Percentiles rank a stretch among this genome's conserved stretches.
phyloP scores from a whole-genome alignment of 169 alveolate genomes.

The Plasmodium chabaudi region DNA sequence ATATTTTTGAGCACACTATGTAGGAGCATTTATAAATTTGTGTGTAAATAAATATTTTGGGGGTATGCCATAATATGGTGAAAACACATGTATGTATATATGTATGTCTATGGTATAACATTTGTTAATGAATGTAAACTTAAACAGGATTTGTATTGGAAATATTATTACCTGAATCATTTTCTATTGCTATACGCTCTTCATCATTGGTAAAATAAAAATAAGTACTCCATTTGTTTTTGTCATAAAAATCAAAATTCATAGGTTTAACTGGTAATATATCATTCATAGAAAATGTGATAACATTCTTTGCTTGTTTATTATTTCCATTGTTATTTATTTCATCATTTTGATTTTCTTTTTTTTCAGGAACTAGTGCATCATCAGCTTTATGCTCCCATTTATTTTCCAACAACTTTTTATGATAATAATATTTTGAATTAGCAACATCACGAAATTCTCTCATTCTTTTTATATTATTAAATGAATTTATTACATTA shows the following conservation, averaged over 20 bases:
- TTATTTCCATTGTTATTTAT: conserved; percentile 3
- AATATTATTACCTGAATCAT: too few relatives aligned
- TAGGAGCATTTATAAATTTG: too few relatives aligned
- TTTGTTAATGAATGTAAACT: too few relatives aligned
- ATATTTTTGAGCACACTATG: too few relatives aligned
- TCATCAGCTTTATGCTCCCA: conserved; percentile 22
- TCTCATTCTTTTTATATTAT: conserved; percentile 39
- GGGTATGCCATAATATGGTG: too few relatives aligned
- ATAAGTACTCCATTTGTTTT: conserved; percentile 57
- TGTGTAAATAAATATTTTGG: too few relatives aligned
- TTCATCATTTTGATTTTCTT: conserved; percentile 8
- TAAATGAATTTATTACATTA: conserved; percentile 57
- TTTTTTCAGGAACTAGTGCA: conserved; percentile 2
- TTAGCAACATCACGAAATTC: conserved; percentile 68
- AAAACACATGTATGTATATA: too few relatives aligned
- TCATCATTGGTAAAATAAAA: conserved; percentile 3
- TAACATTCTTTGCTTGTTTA: conserved; percentile 38
- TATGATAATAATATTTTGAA: conserved; percentile 74
- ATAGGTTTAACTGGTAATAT: conserved; percentile 18
- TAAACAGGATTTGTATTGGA: too few relatives aligned
- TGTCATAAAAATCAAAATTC: conserved; percentile 51
- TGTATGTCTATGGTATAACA: too few relatives aligned
- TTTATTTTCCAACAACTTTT: conserved; percentile 26
- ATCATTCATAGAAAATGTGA: conserved; percentile 23
- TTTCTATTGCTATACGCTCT: too few relatives aligned